Percentiles rank a stretch among this genome's conserved stretches.
These are phyloP conservation scores for Golubevia pallescens DNA, from an alignment of 1,284 basidiomycete species.

Conservation along the genomic window DNA sequence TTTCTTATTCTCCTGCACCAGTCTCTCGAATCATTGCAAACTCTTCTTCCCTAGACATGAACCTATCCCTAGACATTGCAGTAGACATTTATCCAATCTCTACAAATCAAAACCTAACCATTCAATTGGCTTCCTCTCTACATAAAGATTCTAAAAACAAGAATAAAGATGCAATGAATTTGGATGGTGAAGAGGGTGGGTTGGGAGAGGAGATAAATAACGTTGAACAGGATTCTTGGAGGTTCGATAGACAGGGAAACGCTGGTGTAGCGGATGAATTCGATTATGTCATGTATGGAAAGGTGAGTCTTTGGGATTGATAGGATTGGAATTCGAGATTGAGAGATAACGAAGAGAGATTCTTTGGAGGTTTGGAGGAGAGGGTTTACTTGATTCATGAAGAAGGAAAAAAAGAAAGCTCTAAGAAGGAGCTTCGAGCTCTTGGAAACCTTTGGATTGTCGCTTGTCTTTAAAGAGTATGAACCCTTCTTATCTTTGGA, in stretches of 20 bases:
- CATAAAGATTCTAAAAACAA: slow-evolving; percentile 70
- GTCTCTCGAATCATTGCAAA: background rate
- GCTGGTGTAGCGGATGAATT: slow-evolving; percentile 92
- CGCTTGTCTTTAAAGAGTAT: no score
- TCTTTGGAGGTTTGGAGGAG: no score
- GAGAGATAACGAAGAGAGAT: no score
- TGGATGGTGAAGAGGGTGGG: slow-evolving; percentile 67
- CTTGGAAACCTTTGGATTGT: no score
- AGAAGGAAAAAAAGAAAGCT: no score
- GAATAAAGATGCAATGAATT: slow-evolving; percentile 66
- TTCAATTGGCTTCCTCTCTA: slow-evolving; percentile 84
- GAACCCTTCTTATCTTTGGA: no score
- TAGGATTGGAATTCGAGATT: background rate
- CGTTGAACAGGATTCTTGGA: slow-evolving; percentile 81
- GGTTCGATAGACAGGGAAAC: slow-evolving; percentile 83
- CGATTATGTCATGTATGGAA: slow-evolving; percentile 99
- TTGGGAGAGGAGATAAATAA: slow-evolving; percentile 71
- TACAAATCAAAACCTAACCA: slow-evolving; percentile 76
- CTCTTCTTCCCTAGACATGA: background rate
- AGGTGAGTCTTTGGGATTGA: slow-evolving; percentile 70
- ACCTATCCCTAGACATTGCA: background rate
- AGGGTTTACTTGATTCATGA: no score
- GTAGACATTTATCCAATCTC: slow-evolving; percentile 64
- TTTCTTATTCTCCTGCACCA: background rate
- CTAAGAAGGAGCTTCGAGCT: no score